Conservation (phyloP, 2,329 filamentous ascomycete genomes). For the Aspergillus udagawae region DNA sequence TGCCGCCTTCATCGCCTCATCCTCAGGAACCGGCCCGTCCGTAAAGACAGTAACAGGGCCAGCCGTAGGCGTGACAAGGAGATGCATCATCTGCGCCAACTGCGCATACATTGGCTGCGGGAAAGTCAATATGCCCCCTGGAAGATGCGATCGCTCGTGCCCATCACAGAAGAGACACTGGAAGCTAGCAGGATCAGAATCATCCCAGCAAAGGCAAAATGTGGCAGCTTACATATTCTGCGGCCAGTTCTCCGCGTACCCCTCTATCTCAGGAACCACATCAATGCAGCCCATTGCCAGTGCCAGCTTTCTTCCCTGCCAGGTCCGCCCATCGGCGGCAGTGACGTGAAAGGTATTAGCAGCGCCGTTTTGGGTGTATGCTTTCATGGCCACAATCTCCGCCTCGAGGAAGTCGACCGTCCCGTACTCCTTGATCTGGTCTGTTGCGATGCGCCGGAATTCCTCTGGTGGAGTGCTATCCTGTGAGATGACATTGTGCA, state of each 20-base stretch:
- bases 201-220: background rate
- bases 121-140: background rate
- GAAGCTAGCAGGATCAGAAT: constrained; percentile 34
- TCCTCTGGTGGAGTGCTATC: constrained; percentile 31
- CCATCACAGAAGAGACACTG: constrained; percentile 61
- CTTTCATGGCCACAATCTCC: background rate
- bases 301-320: constrained; percentile 50
- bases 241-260: constrained; percentile 55
- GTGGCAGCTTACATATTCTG: constrained; percentile 40
- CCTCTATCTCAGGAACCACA: constrained; percentile 47
- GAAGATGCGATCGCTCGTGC: constrained; percentile 39
- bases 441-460: constrained; percentile 10
- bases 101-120: background rate
- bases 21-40: background rate
- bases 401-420: background rate
- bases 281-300: constrained; percentile 54
- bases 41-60: background rate
- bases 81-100: background rate
- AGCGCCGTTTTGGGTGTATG: background rate
- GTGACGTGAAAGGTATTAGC: background rate
- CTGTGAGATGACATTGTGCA: constrained; percentile 43
- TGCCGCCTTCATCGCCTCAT: background rate
- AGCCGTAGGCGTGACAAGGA: background rate
- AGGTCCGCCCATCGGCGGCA: constrained; percentile 43
- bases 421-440: background rate